phyloP scores from a whole-genome alignment of 2,329 filamentous ascomycete genomes.

The Orbilia ellipsospora region DNA sequence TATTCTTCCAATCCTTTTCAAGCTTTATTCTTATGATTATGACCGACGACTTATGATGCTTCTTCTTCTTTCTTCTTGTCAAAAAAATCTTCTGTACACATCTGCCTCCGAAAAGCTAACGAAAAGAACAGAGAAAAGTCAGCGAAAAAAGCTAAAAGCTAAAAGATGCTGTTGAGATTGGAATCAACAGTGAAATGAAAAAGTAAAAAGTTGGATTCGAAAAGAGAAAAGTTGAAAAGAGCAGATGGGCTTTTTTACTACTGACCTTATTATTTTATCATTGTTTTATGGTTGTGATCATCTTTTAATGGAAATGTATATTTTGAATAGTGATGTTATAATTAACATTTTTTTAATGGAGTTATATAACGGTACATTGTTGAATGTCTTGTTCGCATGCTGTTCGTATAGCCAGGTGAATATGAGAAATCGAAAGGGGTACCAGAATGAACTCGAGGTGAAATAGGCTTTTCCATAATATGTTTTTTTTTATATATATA shows the following conservation, averaged over 20 bases:
- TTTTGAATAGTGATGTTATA: too few species aligned
- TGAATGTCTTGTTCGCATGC: too few species aligned
- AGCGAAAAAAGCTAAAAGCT: slow-evolving; percentile 18
- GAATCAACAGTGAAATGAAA: slow-evolving; percentile 3
- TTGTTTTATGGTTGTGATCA: neutral
- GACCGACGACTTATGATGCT: slow-evolving; percentile 15
- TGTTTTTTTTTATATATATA: too few species aligned
- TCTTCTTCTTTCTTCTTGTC: neutral
- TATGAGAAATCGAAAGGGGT: too few species aligned
- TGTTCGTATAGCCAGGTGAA: too few species aligned
- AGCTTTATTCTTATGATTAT: slow-evolving; percentile 12
- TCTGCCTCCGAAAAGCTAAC: slow-evolving; percentile 28
- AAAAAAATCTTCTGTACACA: slow-evolving; percentile 17
- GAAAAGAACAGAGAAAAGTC: neutral
- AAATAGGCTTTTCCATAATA: too few species aligned
- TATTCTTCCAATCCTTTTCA: neutral
- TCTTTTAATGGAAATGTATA: neutral
- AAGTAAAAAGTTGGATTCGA: slow-evolving; percentile 41
- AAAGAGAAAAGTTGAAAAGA: slow-evolving; percentile 29
- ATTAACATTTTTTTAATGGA: too few species aligned
- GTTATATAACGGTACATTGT: too few species aligned
- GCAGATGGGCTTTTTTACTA: slow-evolving; percentile 22
- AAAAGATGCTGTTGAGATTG: slow-evolving; percentile 31
- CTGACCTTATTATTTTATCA: neutral
- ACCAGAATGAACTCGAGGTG: too few species aligned